A percentile compares a stretch with the other conserved stretches of the same genome.
Conservation (phyloP, 192 early-diverging fungal species). For the Rhizophagus clarus region DNA sequence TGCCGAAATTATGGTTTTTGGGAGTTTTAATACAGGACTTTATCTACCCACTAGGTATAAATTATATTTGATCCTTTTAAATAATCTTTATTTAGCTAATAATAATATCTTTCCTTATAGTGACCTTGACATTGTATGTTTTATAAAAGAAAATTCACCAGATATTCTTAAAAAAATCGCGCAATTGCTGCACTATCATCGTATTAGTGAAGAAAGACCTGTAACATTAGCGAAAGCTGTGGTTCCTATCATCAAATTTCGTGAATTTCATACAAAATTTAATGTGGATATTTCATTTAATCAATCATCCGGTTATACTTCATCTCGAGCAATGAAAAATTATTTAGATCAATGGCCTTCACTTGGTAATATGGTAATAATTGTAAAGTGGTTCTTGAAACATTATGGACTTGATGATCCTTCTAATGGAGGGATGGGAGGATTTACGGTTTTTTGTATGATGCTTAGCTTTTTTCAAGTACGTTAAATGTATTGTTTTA, state of each 20-base stretch:
- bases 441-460: constrained; percentile 78
- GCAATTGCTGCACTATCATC: constrained; percentile 42
- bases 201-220: constrained; percentile 45
- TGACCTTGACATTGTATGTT: constrained; percentile 49
- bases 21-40: constrained; percentile 84
- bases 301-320: constrained; percentile 62
- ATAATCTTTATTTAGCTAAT: constrained; percentile 32
- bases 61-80: constrained; percentile 32
- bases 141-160: constrained; percentile 10
- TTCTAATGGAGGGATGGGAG: constrained; percentile 85
- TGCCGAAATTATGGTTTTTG: constrained; percentile 69
- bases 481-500: background rate
- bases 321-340: constrained; percentile 57
- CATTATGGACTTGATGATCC: constrained; percentile 82
- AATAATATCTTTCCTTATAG: constrained; percentile 18
- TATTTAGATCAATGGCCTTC: constrained; percentile 62
- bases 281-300: constrained; percentile 89
- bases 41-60: constrained; percentile 87
- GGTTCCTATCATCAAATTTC: constrained; percentile 92
- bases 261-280: constrained; percentile 72
- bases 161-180: constrained; percentile 47
- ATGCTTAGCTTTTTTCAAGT: constrained; percentile 81
- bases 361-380: constrained; percentile 69
- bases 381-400: constrained; percentile 86
- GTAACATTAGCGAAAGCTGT: constrained; percentile 67